A percentile compares a stretch with the other conserved stretches of the same genome.
Conservation (phyloP, 1,139 yeast genomes). For the Pichia sp. region DNA sequence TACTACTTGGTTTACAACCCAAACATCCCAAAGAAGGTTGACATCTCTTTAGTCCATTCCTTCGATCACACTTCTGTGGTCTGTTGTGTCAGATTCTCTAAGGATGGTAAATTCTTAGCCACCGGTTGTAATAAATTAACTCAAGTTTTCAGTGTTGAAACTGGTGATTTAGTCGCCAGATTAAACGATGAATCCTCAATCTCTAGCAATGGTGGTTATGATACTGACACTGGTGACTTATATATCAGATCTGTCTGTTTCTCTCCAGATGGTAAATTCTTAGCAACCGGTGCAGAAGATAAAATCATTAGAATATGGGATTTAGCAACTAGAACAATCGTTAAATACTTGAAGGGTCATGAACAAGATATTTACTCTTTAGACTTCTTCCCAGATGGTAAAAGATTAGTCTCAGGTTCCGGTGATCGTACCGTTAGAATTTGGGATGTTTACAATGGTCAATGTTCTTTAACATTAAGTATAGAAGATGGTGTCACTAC, state of each 20-base stretch:
- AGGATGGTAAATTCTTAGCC: conserved; percentile 91
- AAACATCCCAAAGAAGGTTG: conserved; percentile 70
- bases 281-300: conserved; percentile 99
- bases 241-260: conserved; percentile 95
- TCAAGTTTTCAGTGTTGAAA: conserved; percentile 88
- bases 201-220: conserved; percentile 36
- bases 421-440: conserved; percentile 97
- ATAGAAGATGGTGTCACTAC: conserved; percentile 99
- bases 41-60: conserved; percentile 86
- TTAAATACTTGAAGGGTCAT: conserved; percentile 88
- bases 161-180: conserved; percentile 87
- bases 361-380: conserved; percentile 97
- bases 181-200: conserved; percentile 76
- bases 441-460: conserved; percentile 94
- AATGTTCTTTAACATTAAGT: conserved; percentile 83
- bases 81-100: conserved; percentile 93
- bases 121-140: conserved; percentile 98
- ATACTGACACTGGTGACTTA: conserved; percentile 67
- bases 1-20: conserved; percentile 93
- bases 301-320: conserved; percentile 98
- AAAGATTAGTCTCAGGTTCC: conserved; percentile 91
- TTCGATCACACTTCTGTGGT: conserved; percentile 93
- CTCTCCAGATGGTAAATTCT: conserved; percentile 92
- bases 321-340: conserved; percentile 79
- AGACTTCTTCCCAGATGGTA: conserved; percentile 95